Evolutionary conservation across 768 basidiomycete species (phyloP).

Genomic region (Mycena rosella): DNA sequence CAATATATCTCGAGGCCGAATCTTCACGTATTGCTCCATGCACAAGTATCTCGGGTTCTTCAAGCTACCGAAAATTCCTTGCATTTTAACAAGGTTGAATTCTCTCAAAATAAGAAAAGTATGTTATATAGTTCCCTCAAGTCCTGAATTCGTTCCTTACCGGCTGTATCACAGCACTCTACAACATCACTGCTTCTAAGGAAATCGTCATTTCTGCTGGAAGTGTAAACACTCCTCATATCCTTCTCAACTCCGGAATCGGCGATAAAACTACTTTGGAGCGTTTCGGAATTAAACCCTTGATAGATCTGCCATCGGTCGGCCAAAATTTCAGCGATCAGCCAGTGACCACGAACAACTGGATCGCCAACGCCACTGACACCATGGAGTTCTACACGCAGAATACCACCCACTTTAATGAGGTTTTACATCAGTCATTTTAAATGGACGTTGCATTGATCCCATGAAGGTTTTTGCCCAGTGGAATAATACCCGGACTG

Average conservation of each 20-base stretch:
- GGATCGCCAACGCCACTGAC: slow-evolving; percentile 39
- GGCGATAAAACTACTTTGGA: neutral
- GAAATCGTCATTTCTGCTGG: slow-evolving; percentile 52
- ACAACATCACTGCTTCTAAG: slow-evolving; percentile 38
- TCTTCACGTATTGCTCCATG: slow-evolving; percentile 52
- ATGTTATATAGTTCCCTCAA: too few relatives aligned
- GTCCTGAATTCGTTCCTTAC: neutral
- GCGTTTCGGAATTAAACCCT: slow-evolving; percentile 30
- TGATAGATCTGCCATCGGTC: slow-evolving; percentile 34
- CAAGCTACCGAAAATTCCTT: neutral
- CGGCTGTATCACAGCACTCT: neutral
- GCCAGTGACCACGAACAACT: slow-evolving; percentile 32
- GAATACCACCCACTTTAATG: slow-evolving; percentile 28
- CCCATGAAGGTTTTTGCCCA: slow-evolving; percentile 16
- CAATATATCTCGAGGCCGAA: slow-evolving; percentile 47
- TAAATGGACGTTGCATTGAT: too few relatives aligned
- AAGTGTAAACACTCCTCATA: slow-evolving; percentile 41
- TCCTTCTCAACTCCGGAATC: slow-evolving; percentile 11
- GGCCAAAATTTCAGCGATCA: slow-evolving; percentile 43
- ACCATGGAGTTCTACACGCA: slow-evolving; percentile 25
- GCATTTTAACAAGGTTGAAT: neutral
- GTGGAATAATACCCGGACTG: slow-evolving; percentile 44
- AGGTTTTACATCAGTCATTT: too few relatives aligned
- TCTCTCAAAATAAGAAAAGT: neutral
- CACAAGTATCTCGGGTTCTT: slow-evolving; percentile 45